phyloP scores from a whole-genome alignment of 1,284 basidiomycete species.

The Puccinia hordei region DNA sequence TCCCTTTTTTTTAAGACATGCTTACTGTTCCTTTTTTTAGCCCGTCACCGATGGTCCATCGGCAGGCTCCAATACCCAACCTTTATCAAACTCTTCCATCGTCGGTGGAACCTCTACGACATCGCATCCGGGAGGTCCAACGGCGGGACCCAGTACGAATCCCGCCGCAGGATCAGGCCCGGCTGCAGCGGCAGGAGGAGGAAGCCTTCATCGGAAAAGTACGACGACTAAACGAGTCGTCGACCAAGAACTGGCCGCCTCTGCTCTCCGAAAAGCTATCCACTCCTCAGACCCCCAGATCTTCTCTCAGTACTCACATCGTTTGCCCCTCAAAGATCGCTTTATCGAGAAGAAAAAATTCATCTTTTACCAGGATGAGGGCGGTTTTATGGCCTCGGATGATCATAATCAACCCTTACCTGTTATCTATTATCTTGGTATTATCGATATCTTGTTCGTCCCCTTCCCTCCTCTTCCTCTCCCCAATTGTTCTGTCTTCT shows the following conservation, averaged over 20 bases:
- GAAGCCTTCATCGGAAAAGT: slow-evolving; percentile 57
- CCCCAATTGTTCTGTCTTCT: not conserved
- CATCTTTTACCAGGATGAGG: slow-evolving; percentile 95
- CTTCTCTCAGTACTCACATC: slow-evolving; percentile 67
- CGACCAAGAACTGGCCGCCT: slow-evolving; percentile 70
- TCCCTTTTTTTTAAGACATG: not conserved
- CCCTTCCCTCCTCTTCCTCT: slow-evolving; percentile 51
- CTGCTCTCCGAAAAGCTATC: slow-evolving; percentile 81
- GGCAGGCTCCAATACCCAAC: not conserved
- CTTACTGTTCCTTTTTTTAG: too few relatives aligned
- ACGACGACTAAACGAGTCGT: slow-evolving; percentile 64
- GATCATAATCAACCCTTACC: slow-evolving; percentile 74
- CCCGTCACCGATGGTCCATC: slow-evolving; percentile 5
- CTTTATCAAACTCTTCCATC: not conserved
- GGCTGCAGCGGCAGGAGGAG: too few relatives aligned
- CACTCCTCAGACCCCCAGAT: slow-evolving; percentile 78
- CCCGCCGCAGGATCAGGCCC: too few relatives aligned
- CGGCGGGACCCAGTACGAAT: not conserved
- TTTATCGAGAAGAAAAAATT: slow-evolving; percentile 74
- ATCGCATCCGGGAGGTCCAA: not conserved
- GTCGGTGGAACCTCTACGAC: not conserved
- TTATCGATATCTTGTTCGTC: slow-evolving; percentile 59
- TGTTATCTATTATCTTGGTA: slow-evolving; percentile 77
- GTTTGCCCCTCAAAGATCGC: slow-evolving; percentile 70
- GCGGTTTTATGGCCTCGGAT: slow-evolving; percentile 85